phyloP scores from a whole-genome alignment of 78 protist species.

The Dictyostelium capitatum region DNA sequence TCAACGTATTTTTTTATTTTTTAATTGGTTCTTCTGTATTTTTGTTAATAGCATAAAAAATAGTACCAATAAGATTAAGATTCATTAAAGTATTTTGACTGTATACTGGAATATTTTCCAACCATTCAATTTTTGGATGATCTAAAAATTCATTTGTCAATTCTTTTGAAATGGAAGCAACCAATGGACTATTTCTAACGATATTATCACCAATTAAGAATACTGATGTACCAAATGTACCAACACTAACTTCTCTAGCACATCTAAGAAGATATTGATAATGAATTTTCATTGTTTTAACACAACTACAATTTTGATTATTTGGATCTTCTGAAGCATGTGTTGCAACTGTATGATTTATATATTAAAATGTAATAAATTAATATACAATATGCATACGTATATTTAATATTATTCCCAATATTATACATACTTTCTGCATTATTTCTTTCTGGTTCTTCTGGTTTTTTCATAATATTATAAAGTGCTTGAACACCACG shows the following conservation, averaged over 20 bases:
- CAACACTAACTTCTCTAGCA: slow-evolving; percentile 76
- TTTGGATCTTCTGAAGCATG: background rate
- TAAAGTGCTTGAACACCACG: slow-evolving; percentile 61
- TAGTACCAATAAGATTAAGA: slow-evolving; percentile 45
- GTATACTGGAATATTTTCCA: slow-evolving; percentile 10
- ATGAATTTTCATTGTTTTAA: slow-evolving; percentile 44
- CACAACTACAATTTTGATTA: background rate
- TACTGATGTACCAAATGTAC: slow-evolving; percentile 44
- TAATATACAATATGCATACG: no score
- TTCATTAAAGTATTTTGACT: slow-evolving; percentile 10
- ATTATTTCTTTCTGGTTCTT: background rate
- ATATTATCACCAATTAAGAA: slow-evolving; percentile 81
- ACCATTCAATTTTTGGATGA: slow-evolving; percentile 71
- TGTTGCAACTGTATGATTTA: slow-evolving; percentile 28
- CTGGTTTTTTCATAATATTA: background rate
- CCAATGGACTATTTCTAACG: slow-evolving; percentile 35
- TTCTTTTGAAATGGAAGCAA: background rate
- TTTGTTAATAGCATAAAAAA: slow-evolving; percentile 25
- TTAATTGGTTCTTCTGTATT: background rate
- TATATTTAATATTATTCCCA: background rate
- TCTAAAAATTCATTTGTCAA: slow-evolving; percentile 28
- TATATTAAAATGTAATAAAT: no score
- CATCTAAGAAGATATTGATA: slow-evolving; percentile 69
- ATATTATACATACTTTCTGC: slow-evolving; percentile 13
- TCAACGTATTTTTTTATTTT: no score